Conservation (phyloP, 352 stramenopile species). For the Peronosclerospora sorghi region DNA sequence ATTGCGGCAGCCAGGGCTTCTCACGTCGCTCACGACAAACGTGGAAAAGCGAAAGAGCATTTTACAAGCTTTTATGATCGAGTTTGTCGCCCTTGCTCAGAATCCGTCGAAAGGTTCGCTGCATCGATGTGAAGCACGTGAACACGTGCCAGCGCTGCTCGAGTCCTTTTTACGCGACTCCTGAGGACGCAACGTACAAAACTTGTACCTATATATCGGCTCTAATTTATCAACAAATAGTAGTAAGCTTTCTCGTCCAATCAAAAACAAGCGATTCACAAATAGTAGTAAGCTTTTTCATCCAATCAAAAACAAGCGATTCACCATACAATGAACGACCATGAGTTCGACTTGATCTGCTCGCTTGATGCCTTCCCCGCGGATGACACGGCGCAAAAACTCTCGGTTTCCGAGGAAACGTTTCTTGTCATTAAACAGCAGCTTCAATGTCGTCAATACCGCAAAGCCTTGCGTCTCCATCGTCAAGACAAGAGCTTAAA, state of each 20-base stretch:
- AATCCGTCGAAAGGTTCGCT: slow-evolving; percentile 24
- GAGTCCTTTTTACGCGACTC: slow-evolving; percentile 35
- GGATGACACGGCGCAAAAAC: background rate
- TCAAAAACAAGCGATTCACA: background rate
- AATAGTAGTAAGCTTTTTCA: too few relatives aligned
- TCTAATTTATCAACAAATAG: too few relatives aligned
- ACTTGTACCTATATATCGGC: too few relatives aligned
- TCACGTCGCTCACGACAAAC: slow-evolving; percentile 24
- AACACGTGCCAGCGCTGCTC: slow-evolving; percentile 36
- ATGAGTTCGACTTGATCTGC: slow-evolving; percentile 38
- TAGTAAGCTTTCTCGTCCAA: too few relatives aligned
- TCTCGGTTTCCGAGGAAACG: slow-evolving; percentile 36
- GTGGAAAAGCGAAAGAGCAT: slow-evolving; percentile 41
- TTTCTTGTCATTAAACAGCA: slow-evolving; percentile 56
- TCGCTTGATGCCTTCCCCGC: slow-evolving; percentile 26
- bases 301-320: background rate
- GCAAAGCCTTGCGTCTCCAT: slow-evolving; percentile 32
- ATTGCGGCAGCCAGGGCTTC: slow-evolving; percentile 30
- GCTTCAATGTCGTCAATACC: slow-evolving; percentile 32
- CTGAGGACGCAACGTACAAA: slow-evolving; percentile 8
- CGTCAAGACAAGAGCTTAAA: slow-evolving; percentile 49
- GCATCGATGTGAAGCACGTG: slow-evolving; percentile 30
- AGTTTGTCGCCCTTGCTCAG: slow-evolving; percentile 38
- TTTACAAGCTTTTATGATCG: slow-evolving; percentile 34
- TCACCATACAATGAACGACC: slow-evolving; percentile 27